These are phyloP conservation scores for Luzula sylvatica DNA, from an alignment of 176 grass and related monocot genomes.

Conservation along the genomic window DNA sequence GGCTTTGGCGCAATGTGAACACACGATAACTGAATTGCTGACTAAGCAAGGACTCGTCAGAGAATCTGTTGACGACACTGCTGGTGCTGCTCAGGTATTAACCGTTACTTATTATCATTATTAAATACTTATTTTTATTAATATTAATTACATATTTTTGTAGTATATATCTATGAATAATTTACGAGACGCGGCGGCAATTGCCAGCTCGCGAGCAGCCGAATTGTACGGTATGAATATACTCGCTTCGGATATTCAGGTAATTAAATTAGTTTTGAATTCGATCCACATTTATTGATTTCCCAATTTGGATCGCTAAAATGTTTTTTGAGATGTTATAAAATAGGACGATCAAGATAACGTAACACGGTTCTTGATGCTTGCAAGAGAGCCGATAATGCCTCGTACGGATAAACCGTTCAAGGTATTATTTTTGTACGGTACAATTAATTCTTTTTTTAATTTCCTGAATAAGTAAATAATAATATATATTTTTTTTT, in stretches of 20 bases:
- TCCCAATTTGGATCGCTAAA: neutral
- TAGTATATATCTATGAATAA: constrained; percentile 56
- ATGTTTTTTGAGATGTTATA: neutral
- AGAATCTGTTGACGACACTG: constrained; percentile 88
- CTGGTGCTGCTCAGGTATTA: constrained; percentile 69
- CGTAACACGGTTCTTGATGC: constrained; percentile 72
- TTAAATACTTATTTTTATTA: neutral
- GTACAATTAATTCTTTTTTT: neutral
- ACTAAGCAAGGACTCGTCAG: constrained; percentile 36
- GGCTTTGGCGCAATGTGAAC: constrained; percentile 85
- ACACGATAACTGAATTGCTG: constrained; percentile 50
- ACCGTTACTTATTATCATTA: neutral
- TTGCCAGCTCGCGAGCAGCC: constrained; percentile 75
- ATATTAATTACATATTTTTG: constrained; percentile 13
- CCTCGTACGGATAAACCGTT: constrained; percentile 63
- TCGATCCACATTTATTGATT: constrained; percentile 1
- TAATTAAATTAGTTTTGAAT: constrained; percentile 10
- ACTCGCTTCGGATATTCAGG: constrained; percentile 82
- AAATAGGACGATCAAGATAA: constrained; percentile 68
- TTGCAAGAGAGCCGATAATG: constrained; percentile 75
- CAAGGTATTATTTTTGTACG: constrained; percentile 35
- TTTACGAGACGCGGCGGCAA: constrained; percentile 51
- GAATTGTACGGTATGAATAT: constrained; percentile 74
- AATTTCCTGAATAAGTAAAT: neutral
- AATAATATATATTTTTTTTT: constrained; percentile 19